Evolutionary conservation across 73 alveolate species (phyloP), one percentile per base, ranked within the genome.

Genomic region (Symbiodinium pilosum): DNA sequence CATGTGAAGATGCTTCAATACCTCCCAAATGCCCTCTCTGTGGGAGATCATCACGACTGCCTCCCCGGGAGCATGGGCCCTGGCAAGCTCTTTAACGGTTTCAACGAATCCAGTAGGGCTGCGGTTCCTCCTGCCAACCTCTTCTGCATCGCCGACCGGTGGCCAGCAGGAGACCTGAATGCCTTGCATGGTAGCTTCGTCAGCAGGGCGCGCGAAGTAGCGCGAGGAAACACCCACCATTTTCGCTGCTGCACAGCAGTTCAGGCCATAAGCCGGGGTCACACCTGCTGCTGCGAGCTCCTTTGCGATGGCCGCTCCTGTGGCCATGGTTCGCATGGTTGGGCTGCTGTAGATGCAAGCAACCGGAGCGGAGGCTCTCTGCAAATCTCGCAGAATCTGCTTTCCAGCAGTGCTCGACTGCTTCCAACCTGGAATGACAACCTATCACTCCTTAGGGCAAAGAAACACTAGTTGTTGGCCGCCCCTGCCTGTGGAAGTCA

Each of bases 191-290:
- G 87, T 88, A 38, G 16, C 95, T 7, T 88, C 95, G 38, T 39
- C 81, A 44, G 95, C 73, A 24, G 64, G 68, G 47, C 41, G 71
- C 44, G 51, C 32, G 47, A 59, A 88, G 42, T 88, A 88, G 32
- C 47, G 43, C 44, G 95, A 88, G 64, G 68, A 59, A 12, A 88
- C 95, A 2, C 94, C 93, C 40, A 51, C 52, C 91, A 69, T 92
- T 59, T 73, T 42, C 87, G 98, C 98, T 21, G 98, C 98, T 11
- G 98, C 98, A n/a, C 98, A 92, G 47, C 98, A 92, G 34, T 92
- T 92, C 83, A 92, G 68, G 83, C 91, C 91, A 47, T 92, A 92
- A 2, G 98, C 98, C 3, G 98, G 98, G 21, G 86, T 30, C 77
- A 92, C 98, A 21, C 43, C 41, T 32, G 34, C 34, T 0, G 51